Evolutionary conservation across 495 filamentous ascomycete species (phyloP), one percentile per base, ranked within the genome.

Genomic region (Friedmanniomyces endolithicus): DNA sequence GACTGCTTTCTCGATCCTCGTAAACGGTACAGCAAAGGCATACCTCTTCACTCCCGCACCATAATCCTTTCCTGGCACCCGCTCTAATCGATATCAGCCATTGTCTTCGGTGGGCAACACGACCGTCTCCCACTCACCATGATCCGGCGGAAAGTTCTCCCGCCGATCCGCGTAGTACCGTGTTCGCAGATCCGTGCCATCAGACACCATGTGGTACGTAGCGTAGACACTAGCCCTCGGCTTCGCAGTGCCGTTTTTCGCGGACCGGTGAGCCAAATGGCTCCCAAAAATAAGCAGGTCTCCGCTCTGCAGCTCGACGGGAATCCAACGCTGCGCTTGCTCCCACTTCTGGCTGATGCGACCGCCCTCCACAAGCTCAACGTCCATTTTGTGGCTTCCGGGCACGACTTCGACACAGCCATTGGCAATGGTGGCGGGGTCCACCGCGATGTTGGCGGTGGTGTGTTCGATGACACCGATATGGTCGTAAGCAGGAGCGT

Each of bases 391-490:
- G 34, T 75, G 71, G 44, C 45, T 49, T 6, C 53, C 53, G 16
- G 53, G 53, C 45, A 75, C 72, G 2, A 75, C 72, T 19, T 75
- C 72, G 6, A 75, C 61, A 11, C 72, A 71, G 6, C 72, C 72
- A 43, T 75, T 75, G 8, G 56, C 53, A 0, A 66, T 57, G 29
- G 58, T 73, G 54, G 72, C 71, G 14, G 61, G 60, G 43, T 74
- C 72, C 1, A 75, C 68, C 0, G 72, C 71, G 6, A 73, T 62
- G 0, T 73, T 63, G 45, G 73, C 68, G 11, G 72, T 74, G 20
- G 74, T 53, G 51, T 74, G 73, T 40, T 74, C 73, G 57, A 74
- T 72, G 34, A 70, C 63, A 25, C 72, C 73, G 33, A 74, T 71
- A 50, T 74, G 73, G 1, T 68, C 72, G 53, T 75, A 75, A 4